Evolutionary conservation across 495 filamentous ascomycete species (phyloP).

Genomic region (Delitschia confertaspora): DNA sequence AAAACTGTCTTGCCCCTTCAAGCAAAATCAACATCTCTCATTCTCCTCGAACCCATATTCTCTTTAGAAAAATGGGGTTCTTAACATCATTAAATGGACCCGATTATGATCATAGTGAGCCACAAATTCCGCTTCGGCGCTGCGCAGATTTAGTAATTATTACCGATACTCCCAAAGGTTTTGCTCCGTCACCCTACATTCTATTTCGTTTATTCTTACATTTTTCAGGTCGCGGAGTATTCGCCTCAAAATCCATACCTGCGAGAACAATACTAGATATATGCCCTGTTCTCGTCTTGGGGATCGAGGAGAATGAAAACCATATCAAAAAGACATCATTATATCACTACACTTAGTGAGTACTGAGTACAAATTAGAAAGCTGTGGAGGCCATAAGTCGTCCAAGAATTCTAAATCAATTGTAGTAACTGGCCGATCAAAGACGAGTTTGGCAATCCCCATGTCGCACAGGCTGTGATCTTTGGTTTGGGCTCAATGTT

Average conservation of each 20-base stretch:
- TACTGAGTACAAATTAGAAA: not conserved
- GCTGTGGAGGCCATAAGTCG: not conserved
- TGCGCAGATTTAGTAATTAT: constrained; percentile 21
- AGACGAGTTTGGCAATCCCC: constrained; percentile 11
- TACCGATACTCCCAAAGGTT: constrained; percentile 31
- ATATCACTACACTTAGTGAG: constrained; percentile 52
- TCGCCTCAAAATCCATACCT: constrained; percentile 40
- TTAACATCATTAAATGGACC: too few relatives aligned
- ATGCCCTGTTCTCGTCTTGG: constrained; percentile 45
- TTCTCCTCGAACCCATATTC: not conserved
- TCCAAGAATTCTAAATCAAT: not conserved
- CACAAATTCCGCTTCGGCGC: constrained; percentile 14
- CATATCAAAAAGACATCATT: constrained; percentile 44
- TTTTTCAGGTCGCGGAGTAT: constrained; percentile 44
- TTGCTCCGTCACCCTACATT: constrained; percentile 2
- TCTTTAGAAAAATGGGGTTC: not conserved
- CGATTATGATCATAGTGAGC: not conserved
- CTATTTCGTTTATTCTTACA: constrained; percentile 7
- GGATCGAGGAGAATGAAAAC: constrained; percentile 38
- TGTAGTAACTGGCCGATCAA: constrained; percentile 38
- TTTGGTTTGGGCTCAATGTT: constrained; percentile 51
- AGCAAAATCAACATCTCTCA: too few relatives aligned
- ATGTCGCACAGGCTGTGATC: constrained; percentile 43
- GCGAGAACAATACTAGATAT: constrained; percentile 44
- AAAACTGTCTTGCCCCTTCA: too few relatives aligned